Evolutionary conservation across 2,329 filamentous ascomycete species (phyloP).

Genomic region (Aspergillus fischeri): DNA sequence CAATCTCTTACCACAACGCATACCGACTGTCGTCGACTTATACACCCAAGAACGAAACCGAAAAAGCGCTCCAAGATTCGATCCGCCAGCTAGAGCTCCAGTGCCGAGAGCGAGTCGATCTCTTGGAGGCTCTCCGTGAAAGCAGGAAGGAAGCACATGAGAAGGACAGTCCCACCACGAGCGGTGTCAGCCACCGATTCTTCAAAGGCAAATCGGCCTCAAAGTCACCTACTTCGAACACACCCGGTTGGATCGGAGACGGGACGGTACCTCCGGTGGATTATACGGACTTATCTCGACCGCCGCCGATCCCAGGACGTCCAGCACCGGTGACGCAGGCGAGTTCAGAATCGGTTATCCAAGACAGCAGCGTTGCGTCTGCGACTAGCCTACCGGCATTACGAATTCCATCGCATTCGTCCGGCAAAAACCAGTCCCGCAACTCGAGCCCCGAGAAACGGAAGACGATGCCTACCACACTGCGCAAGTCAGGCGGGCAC

Average conservation of each 20-base stretch:
- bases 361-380: conserved; percentile 10
- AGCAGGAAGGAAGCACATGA: conserved; percentile 54
- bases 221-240: conserved; percentile 20
- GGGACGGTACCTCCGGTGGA: conserved; percentile 77
- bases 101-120: conserved; percentile 87
- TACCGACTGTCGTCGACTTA: conserved; percentile 68
- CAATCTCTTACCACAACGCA: conserved; percentile 82
- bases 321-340: conserved; percentile 18
- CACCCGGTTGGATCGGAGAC: conserved; percentile 66
- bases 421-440: conserved; percentile 45
- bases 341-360: conserved; percentile 19
- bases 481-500: conserved; percentile 45
- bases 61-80: conserved; percentile 76
- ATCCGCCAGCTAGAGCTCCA: conserved; percentile 79
- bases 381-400: conserved; percentile 16
- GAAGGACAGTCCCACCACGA: conserved; percentile 21
- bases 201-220: conserved; percentile 25
- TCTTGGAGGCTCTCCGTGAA: conserved; percentile 74
- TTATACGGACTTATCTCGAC: conserved; percentile 77
- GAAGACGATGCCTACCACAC: conserved; percentile 55
- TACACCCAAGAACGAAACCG: conserved; percentile 71
- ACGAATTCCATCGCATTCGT: conserved; percentile 26
- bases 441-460: conserved; percentile 59
- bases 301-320: conserved; percentile 54
- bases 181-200: conserved; percentile 23